Evolutionary conservation across 2,329 filamentous ascomycete genomes (phyloP), one percentile per base, ranked within the genome.

Genomic region (Xylaria arbuscula): DNA sequence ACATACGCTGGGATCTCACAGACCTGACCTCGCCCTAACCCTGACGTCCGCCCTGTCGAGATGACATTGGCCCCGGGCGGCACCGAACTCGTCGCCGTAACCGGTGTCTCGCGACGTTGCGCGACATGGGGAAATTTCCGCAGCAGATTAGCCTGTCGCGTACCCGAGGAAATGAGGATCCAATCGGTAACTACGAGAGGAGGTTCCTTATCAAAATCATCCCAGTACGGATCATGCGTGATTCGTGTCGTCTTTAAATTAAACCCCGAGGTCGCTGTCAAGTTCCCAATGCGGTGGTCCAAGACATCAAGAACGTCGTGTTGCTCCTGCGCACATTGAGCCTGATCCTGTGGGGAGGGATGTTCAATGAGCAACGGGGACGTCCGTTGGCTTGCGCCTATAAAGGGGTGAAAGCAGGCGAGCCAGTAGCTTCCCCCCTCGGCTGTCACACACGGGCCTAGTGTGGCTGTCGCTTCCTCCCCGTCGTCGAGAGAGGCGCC

Each of bases 191-290:
- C 80, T 3, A 83, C 73, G 8, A 83, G 75, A 1, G 82, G 82
- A 10, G 77, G 77, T 3, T 83, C 81, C 64, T 77, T 77, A 56
- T 78, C 78, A 38, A 66, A 76, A 1, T 83, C 81, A 38, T 83
- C 81, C 82, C 82, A 84, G 67, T 83, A 84, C 0, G 80, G 77
- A 45, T 83, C 81, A 57, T 83, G 82, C 1, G 81, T 81, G 19
- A 84, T 75, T 40, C 83, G 77, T 0, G 81, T 83, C 0, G 82
- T 84, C 60, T 80, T 79, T 11, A 84, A 73, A 51, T 82, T 78
- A 13, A 80, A 76, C 1, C 82, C 83, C 1, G 82, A 84, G 0
- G 81, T 81, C 0, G 81, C 81, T 4, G 76, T 76, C 7, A 83
- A 70, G 6, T 73, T 72, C 1, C 82, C 82, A 24, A 84, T 65